These are phyloP conservation scores for Penicillium verrucosum DNA, from an alignment of 2,329 filamentous ascomycete species.

Conservation along the genomic window DNA sequence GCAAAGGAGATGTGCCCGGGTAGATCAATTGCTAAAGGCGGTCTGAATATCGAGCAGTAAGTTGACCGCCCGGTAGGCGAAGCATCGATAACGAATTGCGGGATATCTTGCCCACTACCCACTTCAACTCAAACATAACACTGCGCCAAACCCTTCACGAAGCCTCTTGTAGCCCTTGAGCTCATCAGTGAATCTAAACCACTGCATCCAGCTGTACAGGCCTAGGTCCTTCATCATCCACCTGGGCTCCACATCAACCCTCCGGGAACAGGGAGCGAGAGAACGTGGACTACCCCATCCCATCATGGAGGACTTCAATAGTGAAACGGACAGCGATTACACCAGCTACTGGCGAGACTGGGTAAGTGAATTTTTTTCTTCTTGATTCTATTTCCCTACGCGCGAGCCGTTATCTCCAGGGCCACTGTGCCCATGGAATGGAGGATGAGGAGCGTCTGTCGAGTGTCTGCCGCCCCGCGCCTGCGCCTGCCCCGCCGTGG, in stretches of 20 bases:
- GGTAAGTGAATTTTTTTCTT: constrained; percentile 60
- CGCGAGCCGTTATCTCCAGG: no score
- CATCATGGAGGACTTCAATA: constrained; percentile 95
- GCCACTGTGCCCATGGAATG: background rate
- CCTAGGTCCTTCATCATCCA: constrained; percentile 17
- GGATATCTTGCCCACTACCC: background rate
- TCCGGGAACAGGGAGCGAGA: background rate
- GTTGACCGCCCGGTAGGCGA: constrained; percentile 6
- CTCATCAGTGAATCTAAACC: background rate
- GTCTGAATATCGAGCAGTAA: background rate
- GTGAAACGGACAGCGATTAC: constrained; percentile 97
- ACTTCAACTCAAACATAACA: background rate
- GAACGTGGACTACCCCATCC: constrained; percentile 13
- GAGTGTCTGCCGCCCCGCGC: no score
- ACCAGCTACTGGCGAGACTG: constrained; percentile 99
- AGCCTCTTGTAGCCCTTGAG: background rate
- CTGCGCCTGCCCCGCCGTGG: no score
- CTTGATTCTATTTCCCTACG: background rate
- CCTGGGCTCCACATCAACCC: constrained; percentile 14
- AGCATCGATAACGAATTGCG: constrained; percentile 8
- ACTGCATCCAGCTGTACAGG: constrained; percentile 3
- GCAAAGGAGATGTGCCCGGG: no score
- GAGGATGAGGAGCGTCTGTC: background rate
- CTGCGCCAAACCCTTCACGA: background rate
- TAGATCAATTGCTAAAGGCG: background rate